Conservation (phyloP, 169 alveolate species). For the Plasmodium chabaudi region DNA sequence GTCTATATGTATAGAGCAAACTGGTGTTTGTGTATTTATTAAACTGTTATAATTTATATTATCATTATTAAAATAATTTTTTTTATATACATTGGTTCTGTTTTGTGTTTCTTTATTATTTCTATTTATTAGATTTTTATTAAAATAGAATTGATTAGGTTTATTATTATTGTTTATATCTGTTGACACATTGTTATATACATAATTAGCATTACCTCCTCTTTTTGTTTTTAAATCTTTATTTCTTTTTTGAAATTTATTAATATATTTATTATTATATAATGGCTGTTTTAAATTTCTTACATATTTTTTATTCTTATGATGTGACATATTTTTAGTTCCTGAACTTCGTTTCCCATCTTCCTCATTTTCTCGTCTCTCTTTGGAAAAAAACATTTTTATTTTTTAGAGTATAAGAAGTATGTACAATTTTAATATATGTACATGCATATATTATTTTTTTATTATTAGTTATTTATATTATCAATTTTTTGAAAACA, state of each 20-base stretch:
- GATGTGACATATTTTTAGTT: slow-evolving; percentile 15
- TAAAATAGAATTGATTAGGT: slow-evolving; percentile 1
- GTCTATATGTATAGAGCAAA: slow-evolving; percentile 71
- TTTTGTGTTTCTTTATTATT: slow-evolving; percentile 20
- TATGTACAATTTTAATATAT: too few relatives aligned
- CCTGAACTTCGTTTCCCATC: slow-evolving; percentile 29
- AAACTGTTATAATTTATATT: slow-evolving; percentile 60
- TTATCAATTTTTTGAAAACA: too few relatives aligned
- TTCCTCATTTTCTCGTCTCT: slow-evolving; percentile 47
- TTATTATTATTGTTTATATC: slow-evolving; percentile 24
- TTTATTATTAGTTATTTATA: too few relatives aligned
- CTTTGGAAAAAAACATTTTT: slow-evolving; percentile 52
- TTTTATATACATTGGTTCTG: slow-evolving; percentile 23
- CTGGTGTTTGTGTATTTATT: slow-evolving; percentile 53
- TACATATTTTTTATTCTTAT: slow-evolving; percentile 51
- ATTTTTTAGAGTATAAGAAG: not conserved
- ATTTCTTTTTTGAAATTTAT: slow-evolving; percentile 38
- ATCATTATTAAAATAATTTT: slow-evolving; percentile 58
- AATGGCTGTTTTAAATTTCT: slow-evolving; percentile 36
- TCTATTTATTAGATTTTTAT: slow-evolving; percentile 9
- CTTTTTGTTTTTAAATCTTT: slow-evolving; percentile 16
- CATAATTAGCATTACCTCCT: slow-evolving; percentile 13
- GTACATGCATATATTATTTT: too few relatives aligned
- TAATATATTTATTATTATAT: slow-evolving; percentile 56
- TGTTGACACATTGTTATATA: slow-evolving; percentile 20